Base-by-base conservation (phyloP, 352 stramenopile species). In the Peronospora tabacina region DNA sequence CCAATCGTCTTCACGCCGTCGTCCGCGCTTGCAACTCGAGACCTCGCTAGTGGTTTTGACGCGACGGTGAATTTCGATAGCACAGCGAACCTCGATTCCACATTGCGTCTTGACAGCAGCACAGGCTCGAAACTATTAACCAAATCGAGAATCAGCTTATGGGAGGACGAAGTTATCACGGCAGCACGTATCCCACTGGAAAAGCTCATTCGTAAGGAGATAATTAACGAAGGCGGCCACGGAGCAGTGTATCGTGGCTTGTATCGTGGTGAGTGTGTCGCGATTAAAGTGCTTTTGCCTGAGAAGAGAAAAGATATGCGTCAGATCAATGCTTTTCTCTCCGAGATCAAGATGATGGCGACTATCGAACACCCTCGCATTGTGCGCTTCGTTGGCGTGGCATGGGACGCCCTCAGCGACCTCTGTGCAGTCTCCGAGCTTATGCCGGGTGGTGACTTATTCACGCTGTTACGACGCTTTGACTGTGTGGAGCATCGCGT, bases 341-440 rank as follows among this genome's bases (percentile, higher is more conserved):
- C 48, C 11, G 72, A 87, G 48, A 71, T 76, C 33, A 77, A 77
- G 45, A 53, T 84, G 39, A 80, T 86, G 65, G 61, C 73, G 7
- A 63, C 35, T 9, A 39, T 87, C 3, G 68, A 85, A 12, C 78
- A 89, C 44, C 58, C 67, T 8, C 54, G 65, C 8, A 82, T 89
- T 13, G 71, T 87, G 2, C 63, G 50, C 7, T 86, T 87, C 30
- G 49, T 87, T 15, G 78, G 71, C 5, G 67, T 77, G 12, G 66
- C 71, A 5, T 85, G 73, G 73, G 70, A 78, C 34, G 51, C 69
- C 0, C 58, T 76, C 33, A 66, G 40, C 13, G 68, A 78, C 28
- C 41, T 81, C 22, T 70, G 66, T 19, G 67, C 61, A 6, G 70
- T 85, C 15, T 81, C 70, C 7, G 73, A 85, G 49, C 68, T 75